Evolutionary conservation across 176 grass and related monocot genomes (phyloP).

Genomic region (Canna indica): DNA sequence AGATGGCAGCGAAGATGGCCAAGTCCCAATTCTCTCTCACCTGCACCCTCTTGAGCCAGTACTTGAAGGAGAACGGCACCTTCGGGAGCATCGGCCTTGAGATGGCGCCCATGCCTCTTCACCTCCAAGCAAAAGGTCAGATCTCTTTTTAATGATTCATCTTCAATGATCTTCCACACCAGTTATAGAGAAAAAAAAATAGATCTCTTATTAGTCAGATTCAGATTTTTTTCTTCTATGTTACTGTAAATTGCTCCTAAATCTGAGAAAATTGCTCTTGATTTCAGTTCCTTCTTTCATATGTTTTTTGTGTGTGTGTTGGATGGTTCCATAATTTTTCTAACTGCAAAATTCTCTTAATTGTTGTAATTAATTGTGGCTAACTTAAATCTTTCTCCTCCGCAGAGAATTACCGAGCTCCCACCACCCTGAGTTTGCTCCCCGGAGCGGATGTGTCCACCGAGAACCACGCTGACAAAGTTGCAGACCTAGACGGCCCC

Average conservation of each 20-base stretch:
- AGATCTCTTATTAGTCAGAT: too few relatives aligned
- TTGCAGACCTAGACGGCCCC: neutral
- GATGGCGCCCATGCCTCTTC: neutral
- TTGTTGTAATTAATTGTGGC: too few relatives aligned
- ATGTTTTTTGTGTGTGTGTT: too few relatives aligned
- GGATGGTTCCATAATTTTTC: too few relatives aligned
- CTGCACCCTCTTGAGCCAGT: slow-evolving; percentile 3
- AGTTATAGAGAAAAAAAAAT: too few relatives aligned
- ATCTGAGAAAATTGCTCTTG: too few relatives aligned
- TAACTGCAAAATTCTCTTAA: too few relatives aligned
- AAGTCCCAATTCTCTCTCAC: slow-evolving; percentile 15
- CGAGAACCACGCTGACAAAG: neutral
- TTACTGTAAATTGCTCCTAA: too few relatives aligned
- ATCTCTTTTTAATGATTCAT: neutral
- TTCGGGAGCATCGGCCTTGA: neutral
- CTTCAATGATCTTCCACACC: neutral
- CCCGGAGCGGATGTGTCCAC: neutral
- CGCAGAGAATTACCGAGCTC: neutral
- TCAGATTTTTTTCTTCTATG: too few relatives aligned
- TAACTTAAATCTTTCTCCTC: neutral
- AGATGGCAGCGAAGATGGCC: slow-evolving; percentile 10
- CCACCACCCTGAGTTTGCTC: slow-evolving; percentile 7
- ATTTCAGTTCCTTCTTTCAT: too few relatives aligned
- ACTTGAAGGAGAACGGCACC: slow-evolving; percentile 17
- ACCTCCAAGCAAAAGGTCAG: slow-evolving; percentile 8